Conservation (phyloP, 495 filamentous ascomycete genomes). For the Thermochaetoides thermophila region DNA sequence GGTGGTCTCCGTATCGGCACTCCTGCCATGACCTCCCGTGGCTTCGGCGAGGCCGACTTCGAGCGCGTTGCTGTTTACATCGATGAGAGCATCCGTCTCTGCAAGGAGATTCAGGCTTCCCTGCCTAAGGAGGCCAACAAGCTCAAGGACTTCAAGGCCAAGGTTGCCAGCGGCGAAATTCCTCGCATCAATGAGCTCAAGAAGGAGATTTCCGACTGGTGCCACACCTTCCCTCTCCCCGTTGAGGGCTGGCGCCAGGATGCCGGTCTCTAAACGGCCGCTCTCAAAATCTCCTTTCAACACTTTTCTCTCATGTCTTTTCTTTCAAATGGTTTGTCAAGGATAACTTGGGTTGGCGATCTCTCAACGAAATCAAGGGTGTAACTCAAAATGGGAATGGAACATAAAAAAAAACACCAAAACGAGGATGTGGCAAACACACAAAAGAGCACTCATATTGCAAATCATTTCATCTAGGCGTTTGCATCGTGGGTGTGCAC, state of each 20-base stretch:
- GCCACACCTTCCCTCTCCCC: conserved; percentile 81
- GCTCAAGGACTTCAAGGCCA: conserved; percentile 97
- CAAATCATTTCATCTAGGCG: conserved; percentile 24
- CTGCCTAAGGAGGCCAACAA: conserved; percentile 96
- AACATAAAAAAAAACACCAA: too few relatives aligned
- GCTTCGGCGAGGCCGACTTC: conserved; percentile 88
- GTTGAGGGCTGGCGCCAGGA: conserved; percentile 50
- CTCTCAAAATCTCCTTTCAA: conserved; percentile 1
- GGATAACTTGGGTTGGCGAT: conserved; percentile 9
- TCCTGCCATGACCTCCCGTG: conserved; percentile 91
- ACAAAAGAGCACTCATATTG: conserved; percentile 20
- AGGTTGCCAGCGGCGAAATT: conserved; percentile 64
- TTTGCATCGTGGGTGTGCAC: conserved; percentile 18
- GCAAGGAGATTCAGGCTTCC: conserved; percentile 65
- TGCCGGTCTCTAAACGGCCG: conserved; percentile 28
- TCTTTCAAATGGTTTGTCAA: conserved; percentile 8
- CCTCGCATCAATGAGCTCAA: conserved; percentile 64
- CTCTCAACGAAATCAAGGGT: conserved; percentile 16
- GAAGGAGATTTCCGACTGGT: conserved; percentile 84
- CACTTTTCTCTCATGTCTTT: conserved; percentile 4
- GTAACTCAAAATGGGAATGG: conserved; percentile 12
- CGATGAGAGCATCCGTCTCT: conserved; percentile 63
- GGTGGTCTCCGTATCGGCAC: conserved; percentile 91
- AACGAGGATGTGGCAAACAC: too few relatives aligned
- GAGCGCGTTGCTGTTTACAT: conserved; percentile 82